Percentiles rank a stretch among this genome's conserved stretches.
These are phyloP conservation scores for Termitomyces sp. DNA, from an alignment of 768 basidiomycete species.

Conservation along the genomic window DNA sequence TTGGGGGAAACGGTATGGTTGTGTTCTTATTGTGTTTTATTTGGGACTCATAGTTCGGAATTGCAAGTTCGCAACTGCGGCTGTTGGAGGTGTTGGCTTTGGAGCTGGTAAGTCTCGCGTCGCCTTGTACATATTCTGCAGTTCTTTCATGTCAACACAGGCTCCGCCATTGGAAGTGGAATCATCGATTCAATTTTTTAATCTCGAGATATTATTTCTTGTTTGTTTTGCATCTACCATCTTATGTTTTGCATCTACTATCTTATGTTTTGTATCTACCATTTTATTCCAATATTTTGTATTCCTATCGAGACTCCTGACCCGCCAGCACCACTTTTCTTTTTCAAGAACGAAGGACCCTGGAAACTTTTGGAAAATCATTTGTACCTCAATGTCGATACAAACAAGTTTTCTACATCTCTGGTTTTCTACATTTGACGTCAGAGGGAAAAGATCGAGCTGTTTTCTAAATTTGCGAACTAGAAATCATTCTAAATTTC, in stretches of 20 bases:
- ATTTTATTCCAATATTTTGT: not conserved
- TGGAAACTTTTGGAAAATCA: not conserved
- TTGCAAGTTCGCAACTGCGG: constrained; percentile 46
- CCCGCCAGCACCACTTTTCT: not conserved
- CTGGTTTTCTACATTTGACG: no score
- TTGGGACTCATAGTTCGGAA: not conserved
- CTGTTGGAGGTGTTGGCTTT: constrained; percentile 69
- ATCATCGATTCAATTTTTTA: constrained; percentile 49
- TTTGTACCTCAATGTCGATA: not conserved
- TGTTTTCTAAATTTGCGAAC: no score
- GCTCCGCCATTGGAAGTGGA: constrained; percentile 41
- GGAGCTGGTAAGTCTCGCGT: constrained; percentile 51
- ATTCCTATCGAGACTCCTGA: not conserved
- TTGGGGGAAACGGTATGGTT: constrained; percentile 49
- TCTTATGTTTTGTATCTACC: no score
- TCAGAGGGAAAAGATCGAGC: no score
- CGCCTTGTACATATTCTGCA: not conserved
- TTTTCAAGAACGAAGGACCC: not conserved
- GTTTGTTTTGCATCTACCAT: not conserved
- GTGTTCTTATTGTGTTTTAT: constrained; percentile 1
- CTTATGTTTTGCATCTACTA: not conserved
- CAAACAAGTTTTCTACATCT: no score
- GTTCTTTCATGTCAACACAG: constrained; percentile 20
- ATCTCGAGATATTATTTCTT: not conserved
- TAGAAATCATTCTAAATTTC: no score